Base-by-base conservation (phyloP, 1,284 basidiomycete species). In the Volvariella volvacea region DNA sequence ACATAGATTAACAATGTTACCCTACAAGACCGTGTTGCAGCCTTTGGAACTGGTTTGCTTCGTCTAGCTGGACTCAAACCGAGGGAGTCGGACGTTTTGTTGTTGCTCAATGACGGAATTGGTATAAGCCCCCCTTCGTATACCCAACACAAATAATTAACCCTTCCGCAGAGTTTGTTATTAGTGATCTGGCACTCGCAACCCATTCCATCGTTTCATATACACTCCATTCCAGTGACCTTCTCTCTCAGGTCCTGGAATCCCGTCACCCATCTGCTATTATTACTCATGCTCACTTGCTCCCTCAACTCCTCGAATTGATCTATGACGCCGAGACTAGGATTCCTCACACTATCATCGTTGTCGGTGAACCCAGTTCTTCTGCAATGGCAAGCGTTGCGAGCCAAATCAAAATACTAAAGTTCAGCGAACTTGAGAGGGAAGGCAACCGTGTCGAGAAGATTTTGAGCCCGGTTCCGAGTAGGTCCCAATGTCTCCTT, bases 121-220 rank as follows among this genome's bases (percentile, higher is more conserved):
- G 87, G 86, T 85, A 55, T 14, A 70, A 53, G 28, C 25, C 14
- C 34, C 14, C 22, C 14, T 28, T 4, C 3, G 28, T 15, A 1
- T 31, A 21, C 4, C 10, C 32, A 16, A 9, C 30, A 31, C 9
- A 31, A 9, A n/a, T 31, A n/a, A n/a, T 31, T 9, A 31, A 9
- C 19, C n/a, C 9, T 33, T 9, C 22, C 16, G 14, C 55, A 90
- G 87, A 90, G 59, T 89, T 87, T 52, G 53, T 90, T 50, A 72
- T 89, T 42, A 70, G 77, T 17, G 88, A 90, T 61, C 68, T 90
- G 21, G 87, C 87, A 3, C 70, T 90, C 28, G 79, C 84, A 3
- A 76, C 78, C 1, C 71, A 81, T 52, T 81, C 80, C 4, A 79
- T 90, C 43, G 67, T 76, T 2, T 86, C 88, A 0, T 71, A 84